Conservation (phyloP, 352 stramenopile species). For the Plasmopara halstedii region DNA sequence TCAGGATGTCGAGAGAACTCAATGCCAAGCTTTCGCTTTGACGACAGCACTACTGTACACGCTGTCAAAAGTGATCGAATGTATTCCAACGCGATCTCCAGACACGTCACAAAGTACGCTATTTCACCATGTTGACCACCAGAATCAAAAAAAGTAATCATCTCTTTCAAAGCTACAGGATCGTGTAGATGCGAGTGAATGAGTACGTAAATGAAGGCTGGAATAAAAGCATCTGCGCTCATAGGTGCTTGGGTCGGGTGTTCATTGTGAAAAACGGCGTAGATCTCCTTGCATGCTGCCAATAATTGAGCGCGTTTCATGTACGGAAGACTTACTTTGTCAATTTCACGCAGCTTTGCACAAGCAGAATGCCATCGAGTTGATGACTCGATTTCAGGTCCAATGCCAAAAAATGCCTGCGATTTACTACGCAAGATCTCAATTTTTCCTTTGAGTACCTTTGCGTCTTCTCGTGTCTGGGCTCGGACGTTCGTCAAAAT, state of each 20-base stretch:
- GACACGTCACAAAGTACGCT: conserved; percentile 81
- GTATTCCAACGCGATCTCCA: conserved; percentile 86
- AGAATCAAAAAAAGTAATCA: conserved; percentile 73
- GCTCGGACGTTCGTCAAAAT: conserved; percentile 59
- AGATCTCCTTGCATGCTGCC: conserved; percentile 77
- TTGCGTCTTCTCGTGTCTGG: conserved; percentile 56
- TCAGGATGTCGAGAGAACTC: conserved; percentile 55
- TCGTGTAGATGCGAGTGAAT: conserved; percentile 68
- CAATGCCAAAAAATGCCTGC: conserved; percentile 81
- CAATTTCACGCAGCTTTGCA: conserved; percentile 60
- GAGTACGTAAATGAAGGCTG: conserved; percentile 83
- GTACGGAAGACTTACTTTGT: conserved; percentile 71
- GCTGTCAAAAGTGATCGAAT: conserved; percentile 75
- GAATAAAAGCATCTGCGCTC: conserved; percentile 83
- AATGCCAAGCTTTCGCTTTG: conserved; percentile 59
- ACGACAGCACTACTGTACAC: conserved; percentile 73
- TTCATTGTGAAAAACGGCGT: conserved; percentile 62
- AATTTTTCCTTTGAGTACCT: conserved; percentile 71
- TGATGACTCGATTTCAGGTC: conserved; percentile 51
- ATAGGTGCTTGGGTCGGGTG: conserved; percentile 68
- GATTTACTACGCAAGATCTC: conserved; percentile 71
- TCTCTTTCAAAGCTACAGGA: conserved; percentile 62
- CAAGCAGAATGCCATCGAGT: conserved; percentile 53
- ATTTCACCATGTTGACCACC: conserved; percentile 65
- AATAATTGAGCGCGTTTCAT: conserved; percentile 78